Evolutionary conservation across 495 filamentous ascomycete species (phyloP).

Genomic region (Lasiosphaeris hirsuta): DNA sequence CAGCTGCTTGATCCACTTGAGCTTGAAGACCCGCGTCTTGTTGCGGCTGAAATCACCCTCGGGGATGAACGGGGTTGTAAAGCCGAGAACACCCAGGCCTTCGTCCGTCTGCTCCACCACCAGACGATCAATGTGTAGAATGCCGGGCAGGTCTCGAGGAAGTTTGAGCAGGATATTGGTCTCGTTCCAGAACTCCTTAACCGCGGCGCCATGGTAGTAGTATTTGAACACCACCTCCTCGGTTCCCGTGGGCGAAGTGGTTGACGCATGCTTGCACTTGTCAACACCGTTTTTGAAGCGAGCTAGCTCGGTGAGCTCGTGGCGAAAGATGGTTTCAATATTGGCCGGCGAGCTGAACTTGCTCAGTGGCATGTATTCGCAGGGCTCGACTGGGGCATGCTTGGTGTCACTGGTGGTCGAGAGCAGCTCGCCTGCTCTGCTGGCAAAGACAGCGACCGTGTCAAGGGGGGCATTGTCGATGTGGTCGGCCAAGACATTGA

Average conservation of each 20-base stretch:
- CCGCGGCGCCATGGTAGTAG: slow-evolving; percentile 7
- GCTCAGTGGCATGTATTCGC: no score
- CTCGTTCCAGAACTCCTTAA: slow-evolving; percentile 33
- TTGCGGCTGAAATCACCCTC: slow-evolving; percentile 29
- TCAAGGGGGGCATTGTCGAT: no score
- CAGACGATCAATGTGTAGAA: slow-evolving; percentile 31
- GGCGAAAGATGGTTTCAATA: no score
- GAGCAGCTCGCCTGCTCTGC: no score
- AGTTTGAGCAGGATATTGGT: slow-evolving; percentile 17
- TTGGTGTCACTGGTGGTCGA: no score
- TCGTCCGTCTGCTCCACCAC: slow-evolving; percentile 29
- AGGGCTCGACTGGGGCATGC: no score
- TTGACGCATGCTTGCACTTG: no score
- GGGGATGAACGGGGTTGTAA: slow-evolving; percentile 36
- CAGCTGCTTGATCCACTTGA: slow-evolving; percentile 36
- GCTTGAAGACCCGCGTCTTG: slow-evolving; percentile 27
- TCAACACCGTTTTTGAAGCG: no score
- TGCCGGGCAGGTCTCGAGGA: slow-evolving; percentile 3
- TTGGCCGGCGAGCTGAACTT: no score
- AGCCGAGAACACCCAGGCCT: slow-evolving; percentile 33
- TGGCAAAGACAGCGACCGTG: no score
- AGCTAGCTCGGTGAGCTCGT: no score
- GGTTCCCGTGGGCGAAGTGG: not conserved
- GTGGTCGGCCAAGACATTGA: no score
- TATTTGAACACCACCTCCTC: slow-evolving; percentile 16